Base-by-base conservation (phyloP, 495 filamentous ascomycete genomes). In the Podospora fimiseda region DNA sequence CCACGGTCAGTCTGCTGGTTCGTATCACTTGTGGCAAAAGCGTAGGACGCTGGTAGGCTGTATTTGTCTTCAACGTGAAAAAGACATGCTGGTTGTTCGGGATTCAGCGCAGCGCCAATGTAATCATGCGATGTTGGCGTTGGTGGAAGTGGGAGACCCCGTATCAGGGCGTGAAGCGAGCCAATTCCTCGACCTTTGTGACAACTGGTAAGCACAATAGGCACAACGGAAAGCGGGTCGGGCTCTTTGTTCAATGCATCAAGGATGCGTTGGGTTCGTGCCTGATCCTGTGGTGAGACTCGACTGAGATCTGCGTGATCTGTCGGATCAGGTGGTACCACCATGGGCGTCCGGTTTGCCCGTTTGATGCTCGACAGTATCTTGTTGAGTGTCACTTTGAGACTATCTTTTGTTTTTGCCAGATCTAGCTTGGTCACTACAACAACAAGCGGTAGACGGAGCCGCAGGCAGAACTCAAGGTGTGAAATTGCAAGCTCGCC, bases 351-450 rank as follows among this genome's bases (percentile, higher is more conserved):
- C 56, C 87, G 82, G 3, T 86, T 85, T 20, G 80, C 76, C 27
- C 77, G 72, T 67, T 96, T 96, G 9, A 97, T 64, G 6, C 79
- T 76, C 0, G 89, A 86, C n/a, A 96, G 74, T 2, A 95, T 68
- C 57, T 79, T 86, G 18, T 75, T 75, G 43, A 98, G 74, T 2
- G 80, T 90, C 19, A 76, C 78, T 21, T 80, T 77, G 16, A 97
- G 64, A 19, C 82, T 80, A 1, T 69, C 61, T 48, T 83, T 88
- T n/a, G n/a, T n/a, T 11, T 84, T 88, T 15, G 90, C 90, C 50
- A 96, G 68, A 61, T 98, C 93, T 42, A 92, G 74, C 61, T 97
- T 98, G 0, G 93, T 96, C 43, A 98, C 86, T 7, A 89, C 79
- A 3, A 97, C 79, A 7, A 88, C 74, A 43, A 94, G 67, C 0